Evolutionary conservation across 2,329 filamentous ascomycete species (phyloP), one percentile per base, ranked within the genome.

Genomic region (Parascedosporium putredinis): DNA sequence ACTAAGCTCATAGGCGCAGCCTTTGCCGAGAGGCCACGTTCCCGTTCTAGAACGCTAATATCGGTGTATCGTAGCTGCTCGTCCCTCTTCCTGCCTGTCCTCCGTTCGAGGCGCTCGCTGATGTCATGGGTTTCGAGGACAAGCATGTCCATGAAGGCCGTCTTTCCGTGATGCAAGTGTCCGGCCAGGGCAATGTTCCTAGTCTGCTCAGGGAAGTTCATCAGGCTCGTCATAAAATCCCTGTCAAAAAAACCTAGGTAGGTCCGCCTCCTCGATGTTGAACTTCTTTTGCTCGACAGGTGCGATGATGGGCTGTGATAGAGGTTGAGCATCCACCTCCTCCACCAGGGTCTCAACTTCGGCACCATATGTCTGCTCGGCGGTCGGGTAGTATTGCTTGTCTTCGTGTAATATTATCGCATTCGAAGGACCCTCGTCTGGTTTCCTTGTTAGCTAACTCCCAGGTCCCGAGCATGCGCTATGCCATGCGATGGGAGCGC

Each of bases 351-450:
- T 93, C 69, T 98, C 93, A 59, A 98, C 93, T 68, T 93, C 90
- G 58, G 83, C 78, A 48, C 93, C 93, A 64, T 97, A 98, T 38
- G 95, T 83, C 66, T 98, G 93, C 62, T 91, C 84, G 51, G 93
- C 93, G n/a, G 90, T 95, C 25, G 93, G 93, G 64, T 98, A 98
- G 68, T 98, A 98, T 65, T 97, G 93, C 67, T 98, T 98, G 71
- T 98, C 93, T 74, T 98, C 93, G 69, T 98, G 93, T 43, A 98
- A 78, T 51, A 98, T 79, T n/a, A 98, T 89, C 47, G 93, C 91
- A 66, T 97, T 98, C 4, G 90, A 96, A 3, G 91, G 87, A 12
- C 86, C 89, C 65, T 88, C 81, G 78, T 55, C 55, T 56, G 48
- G 8, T 5, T 6, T 18, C 7, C 40, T 22, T n/a, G 8, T 36